Evolutionary conservation across 1,139 yeast genomes (phyloP).

Genomic region (Geotrichum fermentans): DNA sequence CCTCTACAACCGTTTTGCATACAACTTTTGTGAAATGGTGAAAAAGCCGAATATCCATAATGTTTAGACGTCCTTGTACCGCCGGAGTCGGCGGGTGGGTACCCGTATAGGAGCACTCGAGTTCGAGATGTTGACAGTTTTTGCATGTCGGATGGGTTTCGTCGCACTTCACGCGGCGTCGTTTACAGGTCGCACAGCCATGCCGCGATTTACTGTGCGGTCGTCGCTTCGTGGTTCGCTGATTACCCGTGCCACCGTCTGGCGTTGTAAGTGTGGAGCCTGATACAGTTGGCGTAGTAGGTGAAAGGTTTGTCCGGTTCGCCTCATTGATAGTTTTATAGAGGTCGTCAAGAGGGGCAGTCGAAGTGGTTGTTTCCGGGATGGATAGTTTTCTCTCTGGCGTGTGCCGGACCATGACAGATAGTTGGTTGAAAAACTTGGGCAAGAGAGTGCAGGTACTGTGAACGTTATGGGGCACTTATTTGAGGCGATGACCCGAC

Average conservation of each 20-base stretch:
- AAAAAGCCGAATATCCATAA: constrained; percentile 74
- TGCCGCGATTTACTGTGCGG: constrained; percentile 77
- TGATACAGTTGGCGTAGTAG: background rate
- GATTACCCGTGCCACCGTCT: constrained; percentile 11
- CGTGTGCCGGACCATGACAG: too few relatives aligned
- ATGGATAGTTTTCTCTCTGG: too few relatives aligned
- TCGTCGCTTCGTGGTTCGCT: constrained; percentile 32
- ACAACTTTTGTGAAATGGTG: constrained; percentile 84
- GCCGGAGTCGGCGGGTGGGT: constrained; percentile 27
- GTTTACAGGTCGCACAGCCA: constrained; percentile 87
- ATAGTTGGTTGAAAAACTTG: too few relatives aligned
- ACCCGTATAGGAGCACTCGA: constrained; percentile 51
- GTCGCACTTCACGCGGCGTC: constrained; percentile 87
- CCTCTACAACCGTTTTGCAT: constrained; percentile 80
- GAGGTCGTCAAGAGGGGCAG: background rate
- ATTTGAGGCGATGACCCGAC: too few relatives aligned
- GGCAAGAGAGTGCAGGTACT: too few relatives aligned
- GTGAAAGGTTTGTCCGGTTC: background rate
- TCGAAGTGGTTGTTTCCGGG: background rate
- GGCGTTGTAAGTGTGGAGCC: background rate
- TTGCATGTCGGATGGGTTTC: constrained; percentile 75
- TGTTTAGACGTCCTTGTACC: constrained; percentile 43
- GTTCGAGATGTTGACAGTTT: constrained; percentile 71
- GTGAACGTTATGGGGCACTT: too few relatives aligned
- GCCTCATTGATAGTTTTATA: constrained; percentile 1